Conservation (phyloP, 2,329 filamentous ascomycete genomes). For the Penicillium palitans region DNA sequence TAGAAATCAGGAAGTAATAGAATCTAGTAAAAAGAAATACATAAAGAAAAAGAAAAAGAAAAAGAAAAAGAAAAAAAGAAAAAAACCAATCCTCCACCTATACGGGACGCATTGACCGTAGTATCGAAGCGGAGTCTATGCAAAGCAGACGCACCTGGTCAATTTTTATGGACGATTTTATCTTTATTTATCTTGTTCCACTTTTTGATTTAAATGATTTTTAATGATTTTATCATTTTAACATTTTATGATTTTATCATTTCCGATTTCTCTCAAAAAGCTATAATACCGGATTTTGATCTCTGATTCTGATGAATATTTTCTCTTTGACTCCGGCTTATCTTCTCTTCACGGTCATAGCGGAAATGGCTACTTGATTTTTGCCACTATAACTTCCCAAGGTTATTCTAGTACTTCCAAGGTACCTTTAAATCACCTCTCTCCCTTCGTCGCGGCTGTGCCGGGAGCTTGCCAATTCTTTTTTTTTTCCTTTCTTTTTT, state of each 20-base stretch:
- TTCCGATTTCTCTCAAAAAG: neutral
- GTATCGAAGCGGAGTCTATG: slow-evolving; percentile 20
- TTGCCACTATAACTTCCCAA: slow-evolving; percentile 8
- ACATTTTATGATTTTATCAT: too few species aligned
- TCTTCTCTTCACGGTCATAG: slow-evolving; percentile 11
- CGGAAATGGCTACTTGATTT: slow-evolving; percentile 12
- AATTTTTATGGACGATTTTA: neutral
- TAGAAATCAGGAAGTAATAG: neutral
- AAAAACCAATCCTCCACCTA: slow-evolving; percentile 10
- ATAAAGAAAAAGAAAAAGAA: neutral
- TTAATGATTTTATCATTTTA: too few species aligned
- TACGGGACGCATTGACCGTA: slow-evolving; percentile 26
- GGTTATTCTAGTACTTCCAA: slow-evolving; percentile 1
- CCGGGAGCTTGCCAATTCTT: neutral
- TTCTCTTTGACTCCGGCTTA: slow-evolving; percentile 6
- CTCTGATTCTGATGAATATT: neutral
- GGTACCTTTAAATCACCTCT: slow-evolving; percentile 5
- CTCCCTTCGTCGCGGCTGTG: slow-evolving; percentile 1
- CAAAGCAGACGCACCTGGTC: slow-evolving; percentile 21
- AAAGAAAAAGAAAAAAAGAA: neutral
- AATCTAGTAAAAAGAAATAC: neutral
- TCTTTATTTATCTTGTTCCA: slow-evolving; percentile 3
- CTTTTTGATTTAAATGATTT: neutral
- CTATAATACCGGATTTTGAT: slow-evolving; percentile 9
- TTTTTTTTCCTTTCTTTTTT: neutral